Evolutionary conservation across 2,329 filamentous ascomycete species (phyloP).

Genomic region (Davidsoniella virescens): DNA sequence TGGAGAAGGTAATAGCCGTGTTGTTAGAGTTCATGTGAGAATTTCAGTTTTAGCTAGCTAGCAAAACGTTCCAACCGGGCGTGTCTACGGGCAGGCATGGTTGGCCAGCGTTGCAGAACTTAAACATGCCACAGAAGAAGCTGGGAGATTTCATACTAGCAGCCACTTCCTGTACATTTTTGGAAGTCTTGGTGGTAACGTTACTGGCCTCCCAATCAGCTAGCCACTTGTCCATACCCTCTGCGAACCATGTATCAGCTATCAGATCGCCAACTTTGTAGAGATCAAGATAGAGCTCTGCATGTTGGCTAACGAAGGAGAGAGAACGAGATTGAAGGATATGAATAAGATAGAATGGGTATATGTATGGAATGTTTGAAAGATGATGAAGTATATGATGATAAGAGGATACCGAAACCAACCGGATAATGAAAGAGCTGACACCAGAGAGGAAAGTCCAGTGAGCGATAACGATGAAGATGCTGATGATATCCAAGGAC

Average conservation of each 20-base stretch:
- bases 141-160: slow-evolving; percentile 13
- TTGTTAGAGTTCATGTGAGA: slow-evolving; percentile 14
- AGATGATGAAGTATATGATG: too few species aligned
- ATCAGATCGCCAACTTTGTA: slow-evolving; percentile 1
- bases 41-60: slow-evolving; percentile 13
- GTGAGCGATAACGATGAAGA: too few species aligned
- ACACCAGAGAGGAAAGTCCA: too few species aligned
- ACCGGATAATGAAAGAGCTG: too few species aligned
- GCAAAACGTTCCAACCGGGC: slow-evolving; percentile 12
- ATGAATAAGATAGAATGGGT: too few species aligned
- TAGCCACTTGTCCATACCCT: slow-evolving; percentile 8
- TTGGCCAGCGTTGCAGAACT: slow-evolving; percentile 14
- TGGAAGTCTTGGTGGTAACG: background rate
- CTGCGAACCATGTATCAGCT: background rate
- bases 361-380: too few species aligned
- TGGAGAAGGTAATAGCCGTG: slow-evolving; percentile 13
- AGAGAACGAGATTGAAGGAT: too few species aligned
- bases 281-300: too few species aligned
- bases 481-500: too few species aligned
- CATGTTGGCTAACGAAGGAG: too few species aligned
- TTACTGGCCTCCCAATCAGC: slow-evolving; percentile 10
- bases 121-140: slow-evolving; percentile 13
- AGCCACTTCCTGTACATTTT: slow-evolving; percentile 13
- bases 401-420: too few species aligned
- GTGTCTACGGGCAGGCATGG: slow-evolving; percentile 13